Conservation (phyloP, 2,329 filamentous ascomycete genomes). For the Knoxdaviesia capensis region DNA sequence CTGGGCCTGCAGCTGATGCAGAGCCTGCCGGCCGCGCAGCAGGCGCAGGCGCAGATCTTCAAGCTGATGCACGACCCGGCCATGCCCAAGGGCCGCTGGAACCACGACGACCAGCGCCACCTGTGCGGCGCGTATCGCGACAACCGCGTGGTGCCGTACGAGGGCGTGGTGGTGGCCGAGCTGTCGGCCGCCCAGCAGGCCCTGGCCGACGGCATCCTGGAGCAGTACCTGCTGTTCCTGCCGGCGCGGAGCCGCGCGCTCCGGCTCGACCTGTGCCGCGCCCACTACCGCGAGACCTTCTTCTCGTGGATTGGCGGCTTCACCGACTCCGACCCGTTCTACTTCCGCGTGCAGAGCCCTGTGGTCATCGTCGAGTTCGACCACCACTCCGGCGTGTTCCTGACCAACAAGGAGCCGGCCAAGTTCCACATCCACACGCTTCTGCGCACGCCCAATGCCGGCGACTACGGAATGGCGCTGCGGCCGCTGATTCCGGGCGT, state of each 20-base stretch:
- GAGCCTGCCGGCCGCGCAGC: slow-evolving; percentile 24
- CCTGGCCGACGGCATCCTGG: slow-evolving; percentile 35
- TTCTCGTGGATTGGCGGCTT: slow-evolving; percentile 63
- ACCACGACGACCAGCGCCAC: slow-evolving; percentile 62
- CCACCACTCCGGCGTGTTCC: slow-evolving; percentile 59
- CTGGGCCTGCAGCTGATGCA: slow-evolving; percentile 54
- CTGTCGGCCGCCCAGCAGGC: slow-evolving; percentile 27
- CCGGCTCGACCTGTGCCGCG: slow-evolving; percentile 31
- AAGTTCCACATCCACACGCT: slow-evolving; percentile 68
- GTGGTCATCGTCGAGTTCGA: slow-evolving; percentile 62
- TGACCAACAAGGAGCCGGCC: slow-evolving; percentile 51
- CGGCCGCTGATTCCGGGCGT: slow-evolving; percentile 15
- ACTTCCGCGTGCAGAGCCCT: slow-evolving; percentile 59
- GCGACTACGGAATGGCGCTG: slow-evolving; percentile 49
- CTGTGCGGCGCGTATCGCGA: slow-evolving; percentile 61
- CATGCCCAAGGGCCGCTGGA: slow-evolving; percentile 55
- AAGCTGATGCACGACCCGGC: slow-evolving; percentile 37
- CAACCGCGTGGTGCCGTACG: slow-evolving; percentile 56
- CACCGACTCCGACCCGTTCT: slow-evolving; percentile 48
- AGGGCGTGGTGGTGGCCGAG: slow-evolving; percentile 38
- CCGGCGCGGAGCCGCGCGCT: slow-evolving; percentile 31
- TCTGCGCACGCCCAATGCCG: slow-evolving; percentile 50
- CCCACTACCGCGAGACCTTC: slow-evolving; percentile 48
- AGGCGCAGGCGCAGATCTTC: slow-evolving; percentile 34
- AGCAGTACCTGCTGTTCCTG: slow-evolving; percentile 49